Conservation (phyloP, 2,329 filamentous ascomycete species). For the Aspergillus sp. region DNA sequence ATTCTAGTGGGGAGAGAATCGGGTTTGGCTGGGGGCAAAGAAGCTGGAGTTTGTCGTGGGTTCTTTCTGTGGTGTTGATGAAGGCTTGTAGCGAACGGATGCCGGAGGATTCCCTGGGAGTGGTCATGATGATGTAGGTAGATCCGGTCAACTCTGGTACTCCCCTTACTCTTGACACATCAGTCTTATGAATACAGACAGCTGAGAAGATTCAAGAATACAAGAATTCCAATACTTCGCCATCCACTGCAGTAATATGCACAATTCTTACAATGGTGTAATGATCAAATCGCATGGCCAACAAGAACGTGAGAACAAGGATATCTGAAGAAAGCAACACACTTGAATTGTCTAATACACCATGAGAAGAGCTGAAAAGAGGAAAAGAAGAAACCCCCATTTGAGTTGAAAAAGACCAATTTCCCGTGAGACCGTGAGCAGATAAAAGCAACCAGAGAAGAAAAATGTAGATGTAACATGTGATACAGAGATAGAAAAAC, state of each 20-base stretch:
- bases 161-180: not conserved
- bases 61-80: not conserved
- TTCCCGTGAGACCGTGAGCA: conserved; percentile 18
- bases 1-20: no score
- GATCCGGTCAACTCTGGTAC: not conserved
- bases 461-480: conserved; percentile 12
- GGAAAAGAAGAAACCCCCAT: conserved; percentile 6
- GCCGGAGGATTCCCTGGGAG: not conserved
- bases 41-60: not conserved
- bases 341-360: conserved; percentile 30
- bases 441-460: conserved; percentile 7
- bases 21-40: no score
- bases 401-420: conserved; percentile 10
- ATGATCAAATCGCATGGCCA: not conserved
- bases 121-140: not conserved
- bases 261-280: not conserved
- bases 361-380: conserved; percentile 19
- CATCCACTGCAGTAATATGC: not conserved
- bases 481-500: conserved; percentile 14
- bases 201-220: no score
- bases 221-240: not conserved
- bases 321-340: conserved; percentile 2
- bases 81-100: not conserved
- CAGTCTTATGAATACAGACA: not conserved
- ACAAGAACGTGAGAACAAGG: not conserved